A percentile compares a stretch with the other conserved stretches of the same genome.
phyloP scores from a whole-genome alignment of 805 yeast genomes.

The Candida patagonica region DNA sequence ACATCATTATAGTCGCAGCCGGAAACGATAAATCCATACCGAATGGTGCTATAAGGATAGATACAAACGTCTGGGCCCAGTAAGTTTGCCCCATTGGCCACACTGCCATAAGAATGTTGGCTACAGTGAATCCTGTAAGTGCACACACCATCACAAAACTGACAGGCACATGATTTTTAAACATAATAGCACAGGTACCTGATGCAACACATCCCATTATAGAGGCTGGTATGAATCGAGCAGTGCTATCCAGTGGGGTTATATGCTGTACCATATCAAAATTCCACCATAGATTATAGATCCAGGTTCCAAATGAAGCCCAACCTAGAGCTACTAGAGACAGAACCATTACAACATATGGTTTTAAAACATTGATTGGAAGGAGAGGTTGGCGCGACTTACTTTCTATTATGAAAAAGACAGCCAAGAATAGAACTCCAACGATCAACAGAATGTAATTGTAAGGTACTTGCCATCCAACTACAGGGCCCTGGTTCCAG shows the following conservation, averaged over 20 bases:
- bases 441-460: conserved; percentile 47
- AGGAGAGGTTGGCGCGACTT: conserved; percentile 41
- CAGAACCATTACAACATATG: conserved; percentile 41
- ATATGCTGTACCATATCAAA: conserved; percentile 42
- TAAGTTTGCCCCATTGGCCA: conserved; percentile 53
- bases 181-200: conserved; percentile 7
- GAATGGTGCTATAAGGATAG: conserved; percentile 47
- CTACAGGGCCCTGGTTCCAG: conserved; percentile 69
- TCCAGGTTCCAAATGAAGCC: conserved; percentile 71
- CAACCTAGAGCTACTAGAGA: conserved; percentile 52
- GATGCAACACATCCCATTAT: conserved; percentile 10
- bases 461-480: conserved; percentile 56
- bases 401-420: conserved; percentile 44
- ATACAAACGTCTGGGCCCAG: conserved; percentile 49
- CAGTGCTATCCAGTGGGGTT: conserved; percentile 38
- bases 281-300: conserved; percentile 52
- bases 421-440: conserved; percentile 35
- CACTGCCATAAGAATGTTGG: conserved; percentile 42
- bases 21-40: conserved; percentile 80
- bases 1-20: conserved; percentile 55
- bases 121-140: conserved; percentile 45
- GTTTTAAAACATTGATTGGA: conserved; percentile 40
- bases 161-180: conserved; percentile 5
- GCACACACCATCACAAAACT: conserved; percentile 22
- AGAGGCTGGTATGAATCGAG: conserved; percentile 33